Evolutionary conservation across 1,284 basidiomycete species (phyloP), one percentile per base, ranked within the genome.

Genomic region (Papiliotrema flavescens): DNA sequence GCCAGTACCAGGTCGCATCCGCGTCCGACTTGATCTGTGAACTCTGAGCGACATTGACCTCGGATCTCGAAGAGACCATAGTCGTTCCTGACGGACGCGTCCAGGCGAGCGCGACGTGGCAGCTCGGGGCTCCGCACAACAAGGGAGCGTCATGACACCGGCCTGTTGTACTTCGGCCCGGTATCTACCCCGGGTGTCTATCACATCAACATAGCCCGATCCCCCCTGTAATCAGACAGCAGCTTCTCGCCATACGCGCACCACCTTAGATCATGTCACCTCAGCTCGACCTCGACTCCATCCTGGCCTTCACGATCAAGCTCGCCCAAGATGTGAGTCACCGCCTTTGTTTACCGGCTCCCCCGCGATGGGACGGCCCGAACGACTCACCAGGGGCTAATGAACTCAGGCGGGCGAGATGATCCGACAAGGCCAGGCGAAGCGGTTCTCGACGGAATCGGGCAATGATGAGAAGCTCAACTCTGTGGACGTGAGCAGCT

Each of bases 401-500:
- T 22, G 49, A 40, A 32, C 44, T 23, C 9, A 78, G 63, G 80
- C 80, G 0, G 80, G 80, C 2, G 55, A 69, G 47, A 74, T 78
- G 61, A 81, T 81, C 59, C 59, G 63, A 0, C 65, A 73, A 17
- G 79, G 79, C 5, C 78, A 76, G 34, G 69, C 65, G 36, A 71
- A 67, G 40, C 74, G 79, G n/a, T 78, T 74, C 55, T 62, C 65
- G 20, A 75, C 79, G 2, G 76, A 81, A 7, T 73, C 80, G 26
- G 80, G 81, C 63, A 80, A 90, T 50, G 84, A 84, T 63, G 86
- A 90, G 80, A 95, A 94, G 82, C 87, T 88, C 75, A 94, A 94
- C 72, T 85, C 89, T 9, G 90, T 92, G 17, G 91, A 94, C 76
- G 74, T 78, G 57, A 53, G 72, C 46, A 43, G 36, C 15, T 2